Percentiles rank a stretch among this genome's conserved stretches.
Evolutionary conservation across 192 early-diverging fungal genomes (phyloP).

Genomic region (Mortierella claussenii): DNA sequence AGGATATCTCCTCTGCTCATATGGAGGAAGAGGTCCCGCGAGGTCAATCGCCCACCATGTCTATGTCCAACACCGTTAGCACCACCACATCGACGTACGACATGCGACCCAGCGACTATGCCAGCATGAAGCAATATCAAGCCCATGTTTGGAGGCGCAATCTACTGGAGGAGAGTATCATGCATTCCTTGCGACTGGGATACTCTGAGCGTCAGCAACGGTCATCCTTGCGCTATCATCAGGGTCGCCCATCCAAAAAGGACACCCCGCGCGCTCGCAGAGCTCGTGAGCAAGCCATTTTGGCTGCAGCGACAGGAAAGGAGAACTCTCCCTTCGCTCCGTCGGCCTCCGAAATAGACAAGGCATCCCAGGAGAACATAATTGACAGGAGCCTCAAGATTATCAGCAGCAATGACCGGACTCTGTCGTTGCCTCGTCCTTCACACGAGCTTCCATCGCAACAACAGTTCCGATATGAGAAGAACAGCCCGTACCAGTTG

Average conservation of each 20-base stretch:
- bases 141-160: slow-evolving; percentile 44
- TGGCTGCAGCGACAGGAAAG: slow-evolving; percentile 20
- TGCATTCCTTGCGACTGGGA: slow-evolving; percentile 42
- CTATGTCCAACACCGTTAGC: slow-evolving; percentile 34
- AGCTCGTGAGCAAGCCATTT: slow-evolving; percentile 29
- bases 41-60: slow-evolving; percentile 36
- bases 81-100: slow-evolving; percentile 26
- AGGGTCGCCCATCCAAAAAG: slow-evolving; percentile 6
- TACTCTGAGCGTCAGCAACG: slow-evolving; percentile 31
- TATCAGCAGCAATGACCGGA: background rate
- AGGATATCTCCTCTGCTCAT: slow-evolving; percentile 21
- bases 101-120: slow-evolving; percentile 20
- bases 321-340: slow-evolving; percentile 8
- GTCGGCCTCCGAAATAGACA: background rate
- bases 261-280: slow-evolving; percentile 22
- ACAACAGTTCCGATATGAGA: slow-evolving; percentile 9
- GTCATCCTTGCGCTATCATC: slow-evolving; percentile 20
- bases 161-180: slow-evolving; percentile 48
- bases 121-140: slow-evolving; percentile 25
- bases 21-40: slow-evolving; percentile 46
- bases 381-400: slow-evolving; percentile 15
- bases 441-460: background rate
- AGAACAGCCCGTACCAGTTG: slow-evolving; percentile 36
- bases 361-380: slow-evolving; percentile 25
- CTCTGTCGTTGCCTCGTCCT: background rate